These are phyloP conservation scores for Candida maesae DNA, from an alignment of 805 yeast genomes.

Conservation along the genomic window DNA sequence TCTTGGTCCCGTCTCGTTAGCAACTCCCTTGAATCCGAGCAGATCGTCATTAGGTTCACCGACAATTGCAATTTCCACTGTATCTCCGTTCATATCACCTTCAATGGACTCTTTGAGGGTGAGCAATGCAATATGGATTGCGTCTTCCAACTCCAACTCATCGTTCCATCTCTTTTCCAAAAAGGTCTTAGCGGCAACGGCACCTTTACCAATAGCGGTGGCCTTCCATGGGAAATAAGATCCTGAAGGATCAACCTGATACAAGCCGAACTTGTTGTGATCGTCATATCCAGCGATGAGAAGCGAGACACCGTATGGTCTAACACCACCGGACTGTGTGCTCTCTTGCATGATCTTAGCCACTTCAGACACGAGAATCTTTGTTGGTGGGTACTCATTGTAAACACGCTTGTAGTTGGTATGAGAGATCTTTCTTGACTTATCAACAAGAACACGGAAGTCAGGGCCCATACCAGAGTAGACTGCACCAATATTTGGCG, in stretches of 20 bases:
- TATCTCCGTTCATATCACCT: conserved; percentile 96
- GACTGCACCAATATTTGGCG: conserved; percentile 96
- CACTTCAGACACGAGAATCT: conserved; percentile 86
- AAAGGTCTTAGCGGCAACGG: conserved; percentile 94
- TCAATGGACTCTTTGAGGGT: conserved; percentile 96
- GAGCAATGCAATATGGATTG: conserved; percentile 90
- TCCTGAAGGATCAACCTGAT: conserved; percentile 98
- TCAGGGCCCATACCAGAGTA: conserved; percentile 99
- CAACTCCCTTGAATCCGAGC: conserved; percentile 84
- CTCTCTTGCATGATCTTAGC: conserved; percentile 98
- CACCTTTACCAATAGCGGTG: conserved; percentile 96
- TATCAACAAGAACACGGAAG: conserved; percentile 89
- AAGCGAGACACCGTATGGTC: conserved; percentile 97
- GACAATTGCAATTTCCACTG: conserved; percentile 86
- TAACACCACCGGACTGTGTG: conserved; percentile 97
- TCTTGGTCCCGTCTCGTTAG: conserved; percentile 78
- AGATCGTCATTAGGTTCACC: conserved; percentile 78
- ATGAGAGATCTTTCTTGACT: conserved; percentile 90
- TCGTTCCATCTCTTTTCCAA: conserved; percentile 98
- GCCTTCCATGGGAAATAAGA: conserved; percentile 99
- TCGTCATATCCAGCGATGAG: conserved; percentile 94
- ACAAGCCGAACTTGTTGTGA: conserved; percentile 66
- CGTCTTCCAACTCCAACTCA: conserved; percentile 95
- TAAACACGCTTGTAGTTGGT: conserved; percentile 88
- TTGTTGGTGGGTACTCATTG: conserved; percentile 96